These are phyloP conservation scores for Cyclotella sp. DNA, from an alignment of 108 stramenopile species.

Conservation along the genomic window DNA sequence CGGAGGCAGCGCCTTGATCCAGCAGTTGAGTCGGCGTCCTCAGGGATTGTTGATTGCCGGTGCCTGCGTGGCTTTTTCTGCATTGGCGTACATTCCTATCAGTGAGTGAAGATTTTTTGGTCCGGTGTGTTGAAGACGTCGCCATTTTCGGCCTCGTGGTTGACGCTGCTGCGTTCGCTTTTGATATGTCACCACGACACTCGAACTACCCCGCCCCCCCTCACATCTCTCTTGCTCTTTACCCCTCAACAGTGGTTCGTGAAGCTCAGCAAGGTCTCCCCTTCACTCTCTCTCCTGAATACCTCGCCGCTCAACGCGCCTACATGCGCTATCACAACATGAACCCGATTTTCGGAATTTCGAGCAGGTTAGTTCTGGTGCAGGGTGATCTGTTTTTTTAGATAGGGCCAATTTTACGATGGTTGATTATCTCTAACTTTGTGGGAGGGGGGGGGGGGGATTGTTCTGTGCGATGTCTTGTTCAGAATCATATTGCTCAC, in stretches of 20 bases:
- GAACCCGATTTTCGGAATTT: conserved; percentile 90
- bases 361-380: conserved; percentile 58
- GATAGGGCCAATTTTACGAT: neutral
- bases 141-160: neutral
- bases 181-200: too few species aligned
- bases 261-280: conserved; percentile 64
- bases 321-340: conserved; percentile 96
- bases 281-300: conserved; percentile 81
- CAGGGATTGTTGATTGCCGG: conserved; percentile 58
- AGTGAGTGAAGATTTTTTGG: conserved; percentile 57
- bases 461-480: neutral
- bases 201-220: neutral
- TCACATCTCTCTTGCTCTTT: neutral
- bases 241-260: conserved; percentile 37
- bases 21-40: conserved; percentile 65
- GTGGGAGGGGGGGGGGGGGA: neutral
- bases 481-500: neutral
- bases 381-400: neutral
- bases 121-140: neutral
- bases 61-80: conserved; percentile 34
- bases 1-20: conserved; percentile 47
- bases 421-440: neutral
- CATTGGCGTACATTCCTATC: conserved; percentile 74
- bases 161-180: too few species aligned
- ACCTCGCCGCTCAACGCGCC: conserved; percentile 83